Conservation (phyloP, 31 red algal species). For the Endocladia muricata region DNA sequence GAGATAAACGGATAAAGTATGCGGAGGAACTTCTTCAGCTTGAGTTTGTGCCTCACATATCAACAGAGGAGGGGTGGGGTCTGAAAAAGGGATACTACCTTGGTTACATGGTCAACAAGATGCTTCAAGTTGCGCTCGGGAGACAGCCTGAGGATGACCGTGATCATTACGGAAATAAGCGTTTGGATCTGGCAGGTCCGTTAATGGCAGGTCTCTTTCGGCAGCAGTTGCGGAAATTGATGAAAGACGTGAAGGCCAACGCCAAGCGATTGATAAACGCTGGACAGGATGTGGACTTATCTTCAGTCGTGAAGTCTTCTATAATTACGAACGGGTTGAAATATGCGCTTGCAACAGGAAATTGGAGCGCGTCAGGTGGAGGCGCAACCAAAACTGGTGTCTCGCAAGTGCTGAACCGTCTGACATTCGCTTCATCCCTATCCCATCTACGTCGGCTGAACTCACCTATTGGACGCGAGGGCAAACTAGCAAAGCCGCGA, state of each 20-base stretch:
- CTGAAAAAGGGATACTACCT: constrained; percentile 93
- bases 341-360: constrained; percentile 93
- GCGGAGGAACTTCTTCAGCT: constrained; percentile 88
- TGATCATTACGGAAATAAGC: constrained; percentile 98
- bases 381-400: constrained; percentile 86
- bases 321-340: constrained; percentile 97
- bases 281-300: constrained; percentile 70
- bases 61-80: constrained; percentile 69
- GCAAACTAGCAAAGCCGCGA: constrained; percentile 96
- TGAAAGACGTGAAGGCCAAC: constrained; percentile 82
- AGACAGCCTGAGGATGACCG: constrained; percentile 89
- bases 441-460: constrained; percentile 94
- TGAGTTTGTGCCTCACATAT: constrained; percentile 96
- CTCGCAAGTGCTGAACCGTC: constrained; percentile 94
- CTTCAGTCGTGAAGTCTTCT: constrained; percentile 74
- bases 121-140: constrained; percentile 82
- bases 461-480: constrained; percentile 97
- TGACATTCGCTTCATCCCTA: constrained; percentile 95
- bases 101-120: constrained; percentile 94
- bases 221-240: constrained; percentile 79
- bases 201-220: constrained; percentile 88
- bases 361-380: constrained; percentile 79
- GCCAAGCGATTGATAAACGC: constrained; percentile 58
- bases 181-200: constrained; percentile 92
- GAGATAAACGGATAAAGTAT: constrained; percentile 85